Base-by-base conservation (phyloP, 2,329 filamentous ascomycete genomes). In the Fusarium newnesense region DNA sequence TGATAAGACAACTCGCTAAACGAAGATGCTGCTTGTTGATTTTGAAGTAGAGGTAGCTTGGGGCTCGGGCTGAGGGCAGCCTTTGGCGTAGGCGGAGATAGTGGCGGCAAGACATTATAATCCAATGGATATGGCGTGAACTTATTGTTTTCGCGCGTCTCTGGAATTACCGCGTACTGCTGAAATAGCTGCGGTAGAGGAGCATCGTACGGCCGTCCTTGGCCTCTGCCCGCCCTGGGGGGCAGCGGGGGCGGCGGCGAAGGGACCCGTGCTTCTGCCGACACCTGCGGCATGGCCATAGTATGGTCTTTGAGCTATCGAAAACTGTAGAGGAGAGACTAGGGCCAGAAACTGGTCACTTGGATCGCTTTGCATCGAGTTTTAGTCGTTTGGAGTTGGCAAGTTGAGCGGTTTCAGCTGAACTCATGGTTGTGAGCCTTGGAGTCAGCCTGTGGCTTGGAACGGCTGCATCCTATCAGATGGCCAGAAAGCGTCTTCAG, bases 331-430 rank as follows among this genome's bases (percentile, higher is more conserved):
- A 18, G 1, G 18, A 7, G 28, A 24, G 21, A 9, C 11, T 11
- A 19, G 16, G 4, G 26, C 2, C 10, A 5, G 1, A 15, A 16
- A 2, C 2, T 4, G 3, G 4, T 16, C 1, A 1, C n/a, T 42
- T 15, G 6, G 1, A 5, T 16, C 2, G 4, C 13, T 39, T 21
- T 39, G 24, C 2, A 13, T n/a, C 4, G n/a, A 9, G 0, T 15
- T 24, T 4, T 1, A 16, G 18, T 57, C 19, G 16, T 10, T 34
- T 34, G 30, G 16, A 34, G 9, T 6, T 46, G 28, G 10, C 15
- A 36, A 30, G 26, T 32, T 28, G 21, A 52, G 32, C 6, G 49
- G 9, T 19, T 32, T 32, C 30, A 56, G 49, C 37, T 44, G 59
- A 61, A 36, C 49, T 36, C 49, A 8, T 52, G 30, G 8, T 34